A percentile compares a stretch with the other conserved stretches of the same genome.
These are phyloP conservation scores for Verticillium alfalfae DNA, from an alignment of 2,329 filamentous ascomycete genomes.

Conservation along the genomic window DNA sequence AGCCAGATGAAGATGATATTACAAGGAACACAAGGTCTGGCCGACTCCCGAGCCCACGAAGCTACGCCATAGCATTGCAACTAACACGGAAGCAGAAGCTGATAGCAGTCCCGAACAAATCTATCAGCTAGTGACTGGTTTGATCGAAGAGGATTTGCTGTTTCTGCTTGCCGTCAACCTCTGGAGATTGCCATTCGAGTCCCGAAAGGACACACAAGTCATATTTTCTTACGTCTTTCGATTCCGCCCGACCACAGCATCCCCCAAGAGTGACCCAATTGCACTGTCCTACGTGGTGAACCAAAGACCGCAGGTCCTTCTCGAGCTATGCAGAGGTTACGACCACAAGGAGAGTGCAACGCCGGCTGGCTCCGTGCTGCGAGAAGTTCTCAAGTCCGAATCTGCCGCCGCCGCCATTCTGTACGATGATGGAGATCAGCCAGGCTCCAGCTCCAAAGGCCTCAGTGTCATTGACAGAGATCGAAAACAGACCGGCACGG, in stretches of 20 bases:
- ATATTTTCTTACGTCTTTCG: constrained; percentile 94
- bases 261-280: constrained; percentile 67
- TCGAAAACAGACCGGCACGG: constrained; percentile 68
- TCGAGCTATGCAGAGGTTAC: constrained; percentile 85
- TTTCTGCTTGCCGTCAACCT: constrained; percentile 78
- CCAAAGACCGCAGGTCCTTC: constrained; percentile 77
- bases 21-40: constrained; percentile 81
- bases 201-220: constrained; percentile 89
- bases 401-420: constrained; percentile 85
- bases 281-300: constrained; percentile 86
- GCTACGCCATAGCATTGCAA: background rate
- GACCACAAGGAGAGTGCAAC: constrained; percentile 87
- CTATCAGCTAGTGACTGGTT: constrained; percentile 74
- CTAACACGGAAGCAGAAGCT: constrained; percentile 52
- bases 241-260: constrained; percentile 68
- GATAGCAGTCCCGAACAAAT: constrained; percentile 86
- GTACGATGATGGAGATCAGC: constrained; percentile 77
- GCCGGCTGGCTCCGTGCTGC: constrained; percentile 80
- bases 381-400: constrained; percentile 86
- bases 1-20: constrained; percentile 88
- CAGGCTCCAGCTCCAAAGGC: constrained; percentile 68
- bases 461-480: constrained; percentile 74
- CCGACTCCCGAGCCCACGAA: background rate
- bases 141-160: constrained; percentile 86
- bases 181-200: constrained; percentile 86